phyloP scores from a whole-genome alignment of 1,139 yeast species.

The Geotrichum phurueaensis region DNA sequence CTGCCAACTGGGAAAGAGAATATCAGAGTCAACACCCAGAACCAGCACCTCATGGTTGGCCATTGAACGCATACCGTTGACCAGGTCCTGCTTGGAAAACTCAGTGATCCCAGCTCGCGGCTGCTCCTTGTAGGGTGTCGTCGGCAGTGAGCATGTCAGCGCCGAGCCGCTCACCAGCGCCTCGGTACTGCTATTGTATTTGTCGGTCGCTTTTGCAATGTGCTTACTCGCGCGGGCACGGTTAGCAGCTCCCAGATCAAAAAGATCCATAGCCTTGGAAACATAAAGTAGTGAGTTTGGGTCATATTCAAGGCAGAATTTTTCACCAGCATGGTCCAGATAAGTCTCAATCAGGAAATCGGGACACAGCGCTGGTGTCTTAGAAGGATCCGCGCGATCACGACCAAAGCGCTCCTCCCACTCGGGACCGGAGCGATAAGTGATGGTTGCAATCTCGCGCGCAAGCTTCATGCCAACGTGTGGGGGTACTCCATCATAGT shows the following conservation, averaged over 20 bases:
- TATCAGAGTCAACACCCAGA: conserved; percentile 87
- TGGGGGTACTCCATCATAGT: conserved; percentile 75
- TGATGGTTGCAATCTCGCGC: conserved; percentile 87
- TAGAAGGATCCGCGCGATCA: conserved; percentile 73
- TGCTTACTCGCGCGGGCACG: not conserved
- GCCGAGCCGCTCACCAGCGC: not conserved
- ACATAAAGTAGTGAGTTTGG: conserved; percentile 83
- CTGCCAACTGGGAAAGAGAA: conserved; percentile 91
- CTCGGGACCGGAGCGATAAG: conserved; percentile 93
- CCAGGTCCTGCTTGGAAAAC: conserved; percentile 43
- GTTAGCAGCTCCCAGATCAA: conserved; percentile 56
- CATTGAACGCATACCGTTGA: conserved; percentile 57
- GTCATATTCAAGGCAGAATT: conserved; percentile 85
- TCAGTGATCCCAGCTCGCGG: conserved; percentile 27
- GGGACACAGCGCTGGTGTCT: conserved; percentile 83
- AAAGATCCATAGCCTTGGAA: conserved; percentile 91
- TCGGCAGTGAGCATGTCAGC: conserved; percentile 42
- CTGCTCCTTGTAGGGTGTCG: conserved; percentile 52
- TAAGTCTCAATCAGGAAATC: conserved; percentile 89
- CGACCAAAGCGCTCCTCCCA: conserved; percentile 93
- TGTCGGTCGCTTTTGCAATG: not conserved
- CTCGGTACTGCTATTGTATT: not conserved
- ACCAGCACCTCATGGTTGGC: conserved; percentile 65
- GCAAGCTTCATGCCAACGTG: conserved; percentile 94
- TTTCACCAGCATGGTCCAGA: conserved; percentile 90